A percentile compares a stretch with the other conserved stretches of the same genome.
phyloP scores from a whole-genome alignment of 345 rosid genomes.

The Eucalyptus camaldulensis region DNA sequence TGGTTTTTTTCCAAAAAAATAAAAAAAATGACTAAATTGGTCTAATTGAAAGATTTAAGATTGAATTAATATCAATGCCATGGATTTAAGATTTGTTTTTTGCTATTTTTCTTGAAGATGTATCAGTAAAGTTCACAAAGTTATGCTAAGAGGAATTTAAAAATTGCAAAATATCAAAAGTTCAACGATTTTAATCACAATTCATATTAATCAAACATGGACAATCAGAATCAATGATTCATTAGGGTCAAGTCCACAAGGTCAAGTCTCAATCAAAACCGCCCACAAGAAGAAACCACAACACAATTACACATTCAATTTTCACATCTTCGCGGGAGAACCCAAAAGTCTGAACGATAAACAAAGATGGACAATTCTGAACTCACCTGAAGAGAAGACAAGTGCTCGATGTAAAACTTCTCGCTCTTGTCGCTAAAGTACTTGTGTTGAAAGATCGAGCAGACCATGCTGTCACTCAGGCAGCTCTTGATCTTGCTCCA shows the following conservation, averaged over 20 bases:
- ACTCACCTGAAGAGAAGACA: constrained; percentile 8
- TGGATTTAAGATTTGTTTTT: too few relatives aligned
- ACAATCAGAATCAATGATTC: background rate
- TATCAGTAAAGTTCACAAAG: background rate
- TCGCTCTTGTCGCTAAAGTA: background rate
- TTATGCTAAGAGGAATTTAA: background rate
- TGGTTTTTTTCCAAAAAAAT: too few relatives aligned
- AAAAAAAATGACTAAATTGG: too few relatives aligned
- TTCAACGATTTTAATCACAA: background rate
- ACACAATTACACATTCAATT: background rate
- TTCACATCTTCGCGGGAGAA: background rate
- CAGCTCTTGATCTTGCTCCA: constrained; percentile 17
- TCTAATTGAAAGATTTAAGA: too few relatives aligned
- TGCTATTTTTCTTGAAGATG: background rate
- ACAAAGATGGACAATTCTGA: background rate
- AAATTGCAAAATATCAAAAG: background rate
- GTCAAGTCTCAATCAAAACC: background rate
- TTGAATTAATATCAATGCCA: fast-evolving
- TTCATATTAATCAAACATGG: background rate
- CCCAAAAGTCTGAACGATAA: background rate
- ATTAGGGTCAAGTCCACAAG: background rate
- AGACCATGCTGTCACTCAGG: constrained; percentile 1
- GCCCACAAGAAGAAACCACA: background rate
- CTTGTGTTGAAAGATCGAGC: background rate
- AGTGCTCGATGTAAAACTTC: background rate